These are phyloP conservation scores for Hanseniaspora lachancei DNA, from an alignment of 805 yeast species.

Conservation along the genomic window DNA sequence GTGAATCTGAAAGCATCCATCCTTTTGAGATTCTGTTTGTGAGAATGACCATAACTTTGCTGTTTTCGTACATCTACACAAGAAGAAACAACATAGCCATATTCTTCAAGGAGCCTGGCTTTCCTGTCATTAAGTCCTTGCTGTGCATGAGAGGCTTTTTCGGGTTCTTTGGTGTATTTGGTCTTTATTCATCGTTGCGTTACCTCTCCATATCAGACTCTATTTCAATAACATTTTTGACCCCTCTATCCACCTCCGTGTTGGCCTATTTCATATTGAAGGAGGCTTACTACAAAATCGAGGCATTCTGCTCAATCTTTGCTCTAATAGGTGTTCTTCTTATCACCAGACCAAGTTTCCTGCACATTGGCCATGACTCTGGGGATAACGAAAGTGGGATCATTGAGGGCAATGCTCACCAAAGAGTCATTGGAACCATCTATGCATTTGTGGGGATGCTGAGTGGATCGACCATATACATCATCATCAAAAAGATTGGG, in stretches of 20 bases:
- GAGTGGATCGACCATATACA: constrained; percentile 59
- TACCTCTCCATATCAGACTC: constrained; percentile 71
- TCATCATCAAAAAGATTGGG: constrained; percentile 63
- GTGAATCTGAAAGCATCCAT: constrained; percentile 37
- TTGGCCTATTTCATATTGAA: constrained; percentile 54
- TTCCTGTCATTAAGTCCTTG: constrained; percentile 40
- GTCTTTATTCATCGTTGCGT: constrained; percentile 60
- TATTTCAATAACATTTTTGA: constrained; percentile 61
- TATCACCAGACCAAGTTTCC: constrained; percentile 67
- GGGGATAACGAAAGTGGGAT: constrained; percentile 19
- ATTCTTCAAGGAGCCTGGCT: constrained; percentile 59
- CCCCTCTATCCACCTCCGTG: constrained; percentile 65
- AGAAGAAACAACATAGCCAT: constrained; percentile 31
- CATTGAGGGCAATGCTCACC: constrained; percentile 38
- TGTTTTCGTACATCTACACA: constrained; percentile 47
- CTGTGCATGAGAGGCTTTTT: constrained; percentile 50
- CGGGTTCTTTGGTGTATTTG: constrained; percentile 73
- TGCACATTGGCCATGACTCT: constrained; percentile 36
- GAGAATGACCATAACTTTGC: constrained; percentile 62
- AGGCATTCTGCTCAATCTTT: constrained; percentile 52
- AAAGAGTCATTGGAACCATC: constrained; percentile 47
- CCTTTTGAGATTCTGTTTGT: constrained; percentile 68
- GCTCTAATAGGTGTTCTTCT: constrained; percentile 66
- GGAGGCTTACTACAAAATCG: constrained; percentile 53
- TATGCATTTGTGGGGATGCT: constrained; percentile 55